These are phyloP conservation scores for Physcomitrium patens DNA, from an alignment of 225 moss, liverwort and hornwort species.

Conservation along the genomic window DNA sequence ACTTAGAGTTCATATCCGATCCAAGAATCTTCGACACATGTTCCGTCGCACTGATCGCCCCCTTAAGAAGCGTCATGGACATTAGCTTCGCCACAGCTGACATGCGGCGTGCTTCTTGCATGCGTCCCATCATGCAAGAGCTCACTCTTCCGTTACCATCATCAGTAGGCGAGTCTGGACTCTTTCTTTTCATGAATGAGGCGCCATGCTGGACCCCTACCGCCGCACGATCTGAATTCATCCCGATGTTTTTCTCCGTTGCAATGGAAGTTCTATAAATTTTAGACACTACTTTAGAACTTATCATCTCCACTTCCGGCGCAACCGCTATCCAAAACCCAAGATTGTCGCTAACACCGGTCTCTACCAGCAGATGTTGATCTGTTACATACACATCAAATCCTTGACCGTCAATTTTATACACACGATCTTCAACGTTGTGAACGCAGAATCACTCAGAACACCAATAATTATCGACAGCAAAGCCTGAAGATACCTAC, in stretches of 20 bases:
- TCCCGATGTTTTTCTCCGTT: slow-evolving; percentile 50
- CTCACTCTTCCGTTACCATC: slow-evolving; percentile 38
- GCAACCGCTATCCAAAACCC: slow-evolving; percentile 74
- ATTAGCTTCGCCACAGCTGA: slow-evolving; percentile 82
- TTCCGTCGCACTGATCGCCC: slow-evolving; percentile 62
- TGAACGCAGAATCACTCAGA: too few relatives aligned
- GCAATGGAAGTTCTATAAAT: slow-evolving; percentile 57
- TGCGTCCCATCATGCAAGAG: slow-evolving; percentile 75
- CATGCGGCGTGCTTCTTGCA: slow-evolving; percentile 89
- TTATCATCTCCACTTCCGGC: slow-evolving; percentile 57
- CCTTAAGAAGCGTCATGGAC: slow-evolving; percentile 70
- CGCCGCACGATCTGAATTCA: slow-evolving; percentile 55
- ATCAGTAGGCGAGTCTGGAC: background rate
- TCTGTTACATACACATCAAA: slow-evolving; percentile 9
- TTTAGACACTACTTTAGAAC: slow-evolving; percentile 47
- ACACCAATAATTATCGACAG: too few relatives aligned
- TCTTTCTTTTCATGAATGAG: slow-evolving; percentile 31
- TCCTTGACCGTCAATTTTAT: background rate
- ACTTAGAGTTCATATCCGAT: slow-evolving; percentile 32
- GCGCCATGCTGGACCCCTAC: slow-evolving; percentile 54
- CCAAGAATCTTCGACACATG: slow-evolving; percentile 65
- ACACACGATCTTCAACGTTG: too few relatives aligned
- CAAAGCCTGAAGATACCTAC: too few relatives aligned
- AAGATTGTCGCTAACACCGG: slow-evolving; percentile 35
- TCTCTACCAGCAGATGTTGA: slow-evolving; percentile 16